phyloP scores from a whole-genome alignment of 108 stramenopile genomes.

The Pseudonitzschia pungens region DNA sequence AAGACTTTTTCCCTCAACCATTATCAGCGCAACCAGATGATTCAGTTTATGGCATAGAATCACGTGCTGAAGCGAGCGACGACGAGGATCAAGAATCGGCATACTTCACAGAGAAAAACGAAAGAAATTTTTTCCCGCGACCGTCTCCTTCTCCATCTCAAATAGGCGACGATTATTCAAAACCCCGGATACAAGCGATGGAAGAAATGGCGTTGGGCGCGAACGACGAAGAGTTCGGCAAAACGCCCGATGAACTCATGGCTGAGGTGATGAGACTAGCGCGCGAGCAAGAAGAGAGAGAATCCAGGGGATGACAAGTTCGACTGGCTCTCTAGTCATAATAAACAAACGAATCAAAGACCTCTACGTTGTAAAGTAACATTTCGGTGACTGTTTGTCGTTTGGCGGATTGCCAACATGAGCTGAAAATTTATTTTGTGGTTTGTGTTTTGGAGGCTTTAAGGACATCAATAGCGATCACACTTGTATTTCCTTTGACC shows the following conservation, averaged over 20 bases:
- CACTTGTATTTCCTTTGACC: too few species aligned
- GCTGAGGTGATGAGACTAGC: slow-evolving; percentile 20
- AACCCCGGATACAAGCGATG: slow-evolving; percentile 3
- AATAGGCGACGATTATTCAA: neutral
- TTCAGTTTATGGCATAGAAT: neutral
- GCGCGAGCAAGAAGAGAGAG: slow-evolving; percentile 16
- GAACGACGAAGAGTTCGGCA: slow-evolving; percentile 1
- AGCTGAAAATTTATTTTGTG: too few species aligned
- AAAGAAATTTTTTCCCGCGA: neutral
- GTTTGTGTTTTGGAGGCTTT: too few species aligned
- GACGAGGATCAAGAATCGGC: neutral
- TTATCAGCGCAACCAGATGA: neutral
- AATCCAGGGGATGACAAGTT: neutral
- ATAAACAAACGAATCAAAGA: neutral
- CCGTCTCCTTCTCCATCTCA: neutral
- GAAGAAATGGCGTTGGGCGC: neutral
- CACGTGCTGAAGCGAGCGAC: neutral
- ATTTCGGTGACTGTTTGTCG: too few species aligned
- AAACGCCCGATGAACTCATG: slow-evolving; percentile 12
- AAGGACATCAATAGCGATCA: too few species aligned
- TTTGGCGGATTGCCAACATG: too few species aligned
- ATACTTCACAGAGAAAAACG: neutral
- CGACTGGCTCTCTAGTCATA: neutral
- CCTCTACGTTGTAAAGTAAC: neutral
- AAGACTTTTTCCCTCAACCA: neutral